Evolutionary conservation across 768 basidiomycete genomes (phyloP), one percentile per base, ranked within the genome.

Genomic region (Agrocybe praecox): DNA sequence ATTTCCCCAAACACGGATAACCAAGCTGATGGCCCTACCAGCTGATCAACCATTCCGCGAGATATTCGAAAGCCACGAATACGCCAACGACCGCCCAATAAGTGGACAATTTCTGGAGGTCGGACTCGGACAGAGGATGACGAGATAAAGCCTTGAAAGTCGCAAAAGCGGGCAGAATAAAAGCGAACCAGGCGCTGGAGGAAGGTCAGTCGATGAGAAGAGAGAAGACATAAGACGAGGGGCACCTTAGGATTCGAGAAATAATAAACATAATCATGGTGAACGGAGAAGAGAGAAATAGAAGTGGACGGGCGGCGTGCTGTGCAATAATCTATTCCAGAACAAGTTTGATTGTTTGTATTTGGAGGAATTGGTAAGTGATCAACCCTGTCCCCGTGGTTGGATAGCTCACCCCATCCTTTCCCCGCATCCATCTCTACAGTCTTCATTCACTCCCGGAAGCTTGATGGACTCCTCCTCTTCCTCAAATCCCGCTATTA

Each of bases 101-200:
- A 68, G 76, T 78, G 44, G 81, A 69, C 76, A 84, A 84, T 61
- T 75, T 74, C 60, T 85, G 82, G 53, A 88, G 70, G 29, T 84
- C 80, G 24, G 75, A 72, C 64, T 84, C 83, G 62, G 65, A 80
- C 56, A 73, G 58, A 11, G 84, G 82, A 46, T 77, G 74, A 50
- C 78, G 81, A 0, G 81, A 76, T 26, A 90, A 72, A 11, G 85
- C 83, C 69, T 91, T 89, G 80, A 80, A 88, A 9, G 88, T 89
- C 2, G 79, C 72, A 61, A 82, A 90, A 58, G 76, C 78, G 0
- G 89, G 89, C 5, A 89, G 71, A 1, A 85, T 73, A 65, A 88
- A 86, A 0, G 83, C 85, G 60, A 90, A 88, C 86, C 86, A 90
- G 48, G 86, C 86, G 66, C 87, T 88, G 66, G 49, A 33, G 11